Base-by-base conservation (phyloP, 2,329 filamentous ascomycete genomes). In the Aspergillus sp. region DNA sequence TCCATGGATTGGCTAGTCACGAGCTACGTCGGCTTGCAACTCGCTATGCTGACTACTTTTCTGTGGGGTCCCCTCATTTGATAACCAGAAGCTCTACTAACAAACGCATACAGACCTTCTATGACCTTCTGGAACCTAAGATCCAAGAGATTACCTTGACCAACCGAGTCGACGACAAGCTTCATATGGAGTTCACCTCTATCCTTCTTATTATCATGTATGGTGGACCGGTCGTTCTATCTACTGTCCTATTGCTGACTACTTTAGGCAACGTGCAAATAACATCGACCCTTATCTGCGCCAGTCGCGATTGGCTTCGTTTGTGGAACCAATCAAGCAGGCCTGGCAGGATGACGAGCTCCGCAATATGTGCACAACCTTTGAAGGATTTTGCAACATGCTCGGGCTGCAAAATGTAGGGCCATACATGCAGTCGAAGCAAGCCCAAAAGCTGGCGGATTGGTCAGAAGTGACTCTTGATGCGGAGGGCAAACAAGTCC, bases 191-290 rank as follows among this genome's bases (percentile, higher is more conserved):
- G 2, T 93, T 96, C 67, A 90, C 87, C 65, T 93, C 92, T 9
- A 93, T 98, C 62, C 81, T 98, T 1, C 96, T 99, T 71, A 95
- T 96, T 58, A 95, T 99, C 61, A 88, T 95, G 85, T 89, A 77
- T 41, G 13, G 26, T 30, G 9, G 8, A 44, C 36, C 30, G 17
- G n/a, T 42, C n/a, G 5, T 36, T 48, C 13, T 38, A 5, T 41
- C 9, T 15, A 15, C 36, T 17, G 12, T 11, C 44, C 60, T 12
- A 36, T 12, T 48, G 26, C 60, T 65, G 55, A 67, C 54, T 17
- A 49, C 8, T 44, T 3, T 45, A 90, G 89, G 66, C 93, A 98
- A 74, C 91, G 95, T 58, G 87, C 91, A 36, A 87, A 83, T 20
- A 87, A 86, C 43, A 82, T 98, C 34, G 88, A 96, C 63, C 81